Evolutionary conservation across 2,329 filamentous ascomycete genomes (phyloP).

Genomic region (Shiraia bambusicola): DNA sequence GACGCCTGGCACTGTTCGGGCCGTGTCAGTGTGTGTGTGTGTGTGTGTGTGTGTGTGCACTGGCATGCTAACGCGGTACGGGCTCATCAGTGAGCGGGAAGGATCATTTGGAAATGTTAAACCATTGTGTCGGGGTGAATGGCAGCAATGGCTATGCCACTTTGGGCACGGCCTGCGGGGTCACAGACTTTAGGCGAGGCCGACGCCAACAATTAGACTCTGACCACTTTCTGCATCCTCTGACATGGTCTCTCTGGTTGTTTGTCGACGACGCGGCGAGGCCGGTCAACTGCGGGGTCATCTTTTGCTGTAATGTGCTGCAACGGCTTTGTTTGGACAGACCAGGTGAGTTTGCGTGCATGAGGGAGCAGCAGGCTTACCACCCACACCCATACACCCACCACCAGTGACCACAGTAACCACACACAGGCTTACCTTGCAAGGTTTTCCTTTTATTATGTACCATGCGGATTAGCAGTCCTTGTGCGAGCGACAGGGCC

Average conservation of each 20-base stretch:
- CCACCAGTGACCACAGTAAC: background rate
- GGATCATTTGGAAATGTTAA: constrained; percentile 16
- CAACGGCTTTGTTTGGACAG: constrained; percentile 8
- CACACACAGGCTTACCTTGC: constrained; percentile 3
- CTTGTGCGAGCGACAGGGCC: no score
- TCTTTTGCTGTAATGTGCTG: constrained; percentile 1
- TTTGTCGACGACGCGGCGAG: constrained; percentile 18
- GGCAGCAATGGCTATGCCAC: constrained; percentile 4
- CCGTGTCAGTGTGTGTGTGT: no score
- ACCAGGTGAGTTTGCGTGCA: constrained; percentile 1
- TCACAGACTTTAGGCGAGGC: constrained; percentile 27
- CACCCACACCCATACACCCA: background rate
- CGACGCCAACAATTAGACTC: constrained; percentile 21
- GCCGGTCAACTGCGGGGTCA: constrained; percentile 22
- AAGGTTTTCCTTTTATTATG: constrained; percentile 1
- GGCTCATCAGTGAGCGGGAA: constrained; percentile 16
- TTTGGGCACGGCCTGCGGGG: constrained; percentile 17
- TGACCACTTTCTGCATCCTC: constrained; percentile 6
- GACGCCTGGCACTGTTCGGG: constrained; percentile 11
- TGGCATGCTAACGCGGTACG: constrained; percentile 8
- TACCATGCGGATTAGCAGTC: no score
- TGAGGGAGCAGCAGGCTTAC: background rate
- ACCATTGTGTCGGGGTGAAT: constrained; percentile 15
- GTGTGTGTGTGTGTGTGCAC: constrained; percentile 2
- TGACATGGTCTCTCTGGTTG: background rate